phyloP scores from a whole-genome alignment of 768 basidiomycete species.

The Serendipita sp. region DNA sequence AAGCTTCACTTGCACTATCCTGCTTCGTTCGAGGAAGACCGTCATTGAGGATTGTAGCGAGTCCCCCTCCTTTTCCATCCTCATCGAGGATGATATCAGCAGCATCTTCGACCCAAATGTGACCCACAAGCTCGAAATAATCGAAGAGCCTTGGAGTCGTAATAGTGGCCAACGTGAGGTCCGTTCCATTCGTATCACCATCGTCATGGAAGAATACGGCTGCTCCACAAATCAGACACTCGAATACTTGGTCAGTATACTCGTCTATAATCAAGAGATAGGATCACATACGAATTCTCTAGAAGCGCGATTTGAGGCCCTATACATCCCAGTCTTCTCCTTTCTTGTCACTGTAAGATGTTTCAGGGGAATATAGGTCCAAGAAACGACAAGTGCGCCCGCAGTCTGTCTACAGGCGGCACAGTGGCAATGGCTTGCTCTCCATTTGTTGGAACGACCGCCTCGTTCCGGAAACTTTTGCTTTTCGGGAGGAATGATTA shows the following conservation, averaged over 20 bases:
- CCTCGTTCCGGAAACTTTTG: conserved; percentile 3
- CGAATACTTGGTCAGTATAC: not conserved
- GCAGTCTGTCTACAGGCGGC: not conserved
- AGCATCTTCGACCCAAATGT: conserved; percentile 4
- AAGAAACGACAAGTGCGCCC: not conserved
- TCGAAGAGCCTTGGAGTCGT: conserved; percentile 2
- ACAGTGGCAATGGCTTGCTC: not conserved
- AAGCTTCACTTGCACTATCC: not conserved
- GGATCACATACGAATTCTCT: not conserved
- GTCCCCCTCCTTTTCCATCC: not conserved
- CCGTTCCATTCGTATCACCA: not conserved
- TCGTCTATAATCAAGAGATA: not conserved
- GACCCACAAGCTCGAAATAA: not conserved
- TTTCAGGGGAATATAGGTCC: not conserved
- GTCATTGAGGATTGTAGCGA: not conserved
- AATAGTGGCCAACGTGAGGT: not conserved
- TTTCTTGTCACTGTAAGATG: not conserved
- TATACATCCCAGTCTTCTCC: not conserved
- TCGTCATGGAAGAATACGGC: not conserved
- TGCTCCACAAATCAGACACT: conserved; percentile 2
- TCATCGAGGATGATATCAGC: not conserved
- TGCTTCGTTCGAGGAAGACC: not conserved
- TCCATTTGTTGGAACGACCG: not conserved
- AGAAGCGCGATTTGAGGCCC: not conserved
- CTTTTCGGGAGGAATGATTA: not conserved